phyloP scores from a whole-genome alignment of 306 rosid species.

The Lathyrus oleraceus region DNA sequence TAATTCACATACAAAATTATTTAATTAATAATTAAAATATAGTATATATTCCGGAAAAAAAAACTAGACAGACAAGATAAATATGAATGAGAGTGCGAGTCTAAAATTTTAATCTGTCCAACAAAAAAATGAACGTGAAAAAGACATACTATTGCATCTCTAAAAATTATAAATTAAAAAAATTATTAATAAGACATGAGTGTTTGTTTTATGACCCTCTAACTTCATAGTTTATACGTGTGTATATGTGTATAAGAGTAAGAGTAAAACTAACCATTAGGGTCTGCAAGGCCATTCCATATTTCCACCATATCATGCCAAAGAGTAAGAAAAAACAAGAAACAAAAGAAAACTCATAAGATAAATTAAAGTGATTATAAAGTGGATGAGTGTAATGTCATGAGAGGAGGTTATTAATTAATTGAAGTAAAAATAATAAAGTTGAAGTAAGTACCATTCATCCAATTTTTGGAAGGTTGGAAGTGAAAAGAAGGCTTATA shows the following conservation, averaged over 20 bases:
- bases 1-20: neutral
- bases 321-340: constrained; percentile 8
- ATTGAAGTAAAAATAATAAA: neutral
- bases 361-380: neutral
- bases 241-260: no score
- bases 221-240: no score
- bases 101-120: no score
- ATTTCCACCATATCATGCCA: constrained; percentile 22
- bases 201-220: no score
- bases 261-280: constrained; percentile 47
- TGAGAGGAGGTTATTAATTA: neutral
- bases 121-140: no score
- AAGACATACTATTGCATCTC: no score
- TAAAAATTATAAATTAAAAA: no score
- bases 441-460: constrained; percentile 46
- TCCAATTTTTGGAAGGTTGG: constrained; percentile 56
- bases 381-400: no score
- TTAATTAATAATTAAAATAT: neutral
- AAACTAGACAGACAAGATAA: no score
- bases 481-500: constrained; percentile 60
- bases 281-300: constrained; percentile 40
- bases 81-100: no score
- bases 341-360: constrained; percentile 8
- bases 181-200: no score
- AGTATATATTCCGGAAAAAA: no score